Conservation (phyloP, 257 asterid species). For the Salvia splendens region DNA sequence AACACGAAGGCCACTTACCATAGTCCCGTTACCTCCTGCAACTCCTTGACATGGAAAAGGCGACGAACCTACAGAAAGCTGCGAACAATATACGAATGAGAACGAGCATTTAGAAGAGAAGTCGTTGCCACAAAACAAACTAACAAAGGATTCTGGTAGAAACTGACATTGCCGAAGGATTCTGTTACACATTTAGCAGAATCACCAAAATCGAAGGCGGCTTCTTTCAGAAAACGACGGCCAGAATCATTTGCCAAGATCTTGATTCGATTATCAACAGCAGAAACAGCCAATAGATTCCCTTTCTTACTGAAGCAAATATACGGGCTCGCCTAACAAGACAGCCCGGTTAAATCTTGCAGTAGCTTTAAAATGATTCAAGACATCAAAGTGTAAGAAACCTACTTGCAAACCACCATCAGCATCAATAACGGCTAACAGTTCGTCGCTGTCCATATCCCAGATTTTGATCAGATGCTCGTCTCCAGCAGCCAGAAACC, state of each 20-base stretch:
- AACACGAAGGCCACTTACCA: slow-evolving; percentile 13
- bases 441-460: slow-evolving; percentile 52
- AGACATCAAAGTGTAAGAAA: background rate
- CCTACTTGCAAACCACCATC: slow-evolving; percentile 68
- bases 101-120: slow-evolving; percentile 5
- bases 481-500: slow-evolving; percentile 67
- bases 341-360: too few species aligned
- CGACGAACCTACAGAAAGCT: slow-evolving; percentile 43
- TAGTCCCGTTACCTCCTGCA: slow-evolving; percentile 20
- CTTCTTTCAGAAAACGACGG: slow-evolving; percentile 46
- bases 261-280: slow-evolving; percentile 51
- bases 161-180: slow-evolving; percentile 41
- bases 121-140: slow-evolving; percentile 8
- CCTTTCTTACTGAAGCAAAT: slow-evolving; percentile 62
- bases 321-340: slow-evolving; percentile 49
- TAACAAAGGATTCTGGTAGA: slow-evolving; percentile 9
- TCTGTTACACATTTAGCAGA: slow-evolving; percentile 38
- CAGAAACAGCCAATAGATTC: slow-evolving; percentile 60
- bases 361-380: too few species aligned
- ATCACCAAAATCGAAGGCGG: slow-evolving; percentile 27
- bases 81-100: slow-evolving; percentile 13
- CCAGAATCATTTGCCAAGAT: slow-evolving; percentile 63
- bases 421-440: slow-evolving; percentile 50
- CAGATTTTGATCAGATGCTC: slow-evolving; percentile 65
- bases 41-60: slow-evolving; percentile 26